Conservation (phyloP, 2,329 filamentous ascomycete genomes). For the Curvularia lunata region DNA sequence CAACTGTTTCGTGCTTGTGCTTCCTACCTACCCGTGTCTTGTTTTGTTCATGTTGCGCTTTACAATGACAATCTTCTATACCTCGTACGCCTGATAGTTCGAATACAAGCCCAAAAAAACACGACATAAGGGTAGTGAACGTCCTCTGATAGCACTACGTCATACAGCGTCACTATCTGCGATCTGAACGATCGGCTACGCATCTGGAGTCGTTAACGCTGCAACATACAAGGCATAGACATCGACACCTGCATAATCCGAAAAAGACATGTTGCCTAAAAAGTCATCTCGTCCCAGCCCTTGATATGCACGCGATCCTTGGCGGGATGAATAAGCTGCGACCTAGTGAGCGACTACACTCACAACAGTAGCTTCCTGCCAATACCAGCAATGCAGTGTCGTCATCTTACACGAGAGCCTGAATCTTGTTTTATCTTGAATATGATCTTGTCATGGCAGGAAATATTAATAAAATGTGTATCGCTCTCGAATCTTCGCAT, state of each 20-base stretch:
- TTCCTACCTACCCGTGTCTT: not conserved
- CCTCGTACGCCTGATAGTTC: no score
- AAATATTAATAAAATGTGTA: not conserved
- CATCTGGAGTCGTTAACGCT: not conserved
- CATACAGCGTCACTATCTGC: not conserved
- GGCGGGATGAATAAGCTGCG: constrained; percentile 2
- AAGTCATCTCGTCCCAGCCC: not conserved
- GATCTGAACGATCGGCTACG: not conserved
- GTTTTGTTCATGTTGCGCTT: not conserved
- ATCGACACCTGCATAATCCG: not conserved
- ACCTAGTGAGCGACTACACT: not conserved
- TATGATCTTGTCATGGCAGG: not conserved
- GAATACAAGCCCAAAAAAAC: not conserved
- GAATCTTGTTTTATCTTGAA: not conserved
- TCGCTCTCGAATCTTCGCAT: not conserved
- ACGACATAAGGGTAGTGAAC: not conserved
- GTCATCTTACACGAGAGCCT: not conserved
- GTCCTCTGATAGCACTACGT: not conserved
- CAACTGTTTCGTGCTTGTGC: not conserved
- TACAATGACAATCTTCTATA: no score
- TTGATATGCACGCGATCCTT: not conserved
- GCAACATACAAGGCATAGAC: not conserved
- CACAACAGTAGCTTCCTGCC: not conserved
- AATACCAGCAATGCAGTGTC: not conserved
- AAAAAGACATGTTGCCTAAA: not conserved